Conservation (phyloP, 495 filamentous ascomycete genomes). For the Penicillium ucsense region DNA sequence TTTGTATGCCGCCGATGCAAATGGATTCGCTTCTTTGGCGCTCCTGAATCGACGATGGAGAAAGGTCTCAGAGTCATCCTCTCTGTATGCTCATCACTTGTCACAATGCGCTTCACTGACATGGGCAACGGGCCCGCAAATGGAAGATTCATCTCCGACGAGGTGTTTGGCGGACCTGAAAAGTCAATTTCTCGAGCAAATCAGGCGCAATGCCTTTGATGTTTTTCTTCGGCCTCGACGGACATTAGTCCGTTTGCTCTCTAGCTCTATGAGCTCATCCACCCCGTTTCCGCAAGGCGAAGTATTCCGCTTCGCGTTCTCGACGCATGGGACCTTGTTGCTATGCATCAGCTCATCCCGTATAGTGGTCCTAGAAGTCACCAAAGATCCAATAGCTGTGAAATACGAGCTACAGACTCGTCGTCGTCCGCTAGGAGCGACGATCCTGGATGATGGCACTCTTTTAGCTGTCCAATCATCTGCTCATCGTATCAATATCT, state of each 20-base stretch:
- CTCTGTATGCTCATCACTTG: constrained; percentile 70
- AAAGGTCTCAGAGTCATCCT: constrained; percentile 55
- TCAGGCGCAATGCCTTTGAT: constrained; percentile 73
- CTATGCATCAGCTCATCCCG: constrained; percentile 80
- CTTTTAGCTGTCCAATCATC: constrained; percentile 71
- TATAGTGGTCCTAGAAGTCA: constrained; percentile 68
- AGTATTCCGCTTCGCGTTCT: constrained; percentile 75
- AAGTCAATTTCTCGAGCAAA: constrained; percentile 55
- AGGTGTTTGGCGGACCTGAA: constrained; percentile 48
- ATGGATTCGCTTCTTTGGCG: constrained; percentile 74
- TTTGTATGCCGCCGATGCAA: constrained; percentile 61
- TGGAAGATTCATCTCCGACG: no score
- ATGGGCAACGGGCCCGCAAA: constrained; percentile 34
- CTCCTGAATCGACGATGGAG: constrained; percentile 74
- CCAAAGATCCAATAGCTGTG: constrained; percentile 46
- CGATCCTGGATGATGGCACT: constrained; percentile 70
- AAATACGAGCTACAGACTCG: constrained; percentile 71
- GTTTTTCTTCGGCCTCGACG: constrained; percentile 60
- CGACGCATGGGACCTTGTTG: constrained; percentile 60
- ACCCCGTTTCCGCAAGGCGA: constrained; percentile 73
- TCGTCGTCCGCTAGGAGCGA: constrained; percentile 64
- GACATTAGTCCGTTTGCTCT: constrained; percentile 69
- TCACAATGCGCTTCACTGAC: constrained; percentile 59
- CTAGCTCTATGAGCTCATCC: constrained; percentile 72
- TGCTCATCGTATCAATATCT: constrained; percentile 74